These are phyloP conservation scores for Cytospora piceicola DNA, from an alignment of 2,329 filamentous ascomycete species.

Conservation along the genomic window DNA sequence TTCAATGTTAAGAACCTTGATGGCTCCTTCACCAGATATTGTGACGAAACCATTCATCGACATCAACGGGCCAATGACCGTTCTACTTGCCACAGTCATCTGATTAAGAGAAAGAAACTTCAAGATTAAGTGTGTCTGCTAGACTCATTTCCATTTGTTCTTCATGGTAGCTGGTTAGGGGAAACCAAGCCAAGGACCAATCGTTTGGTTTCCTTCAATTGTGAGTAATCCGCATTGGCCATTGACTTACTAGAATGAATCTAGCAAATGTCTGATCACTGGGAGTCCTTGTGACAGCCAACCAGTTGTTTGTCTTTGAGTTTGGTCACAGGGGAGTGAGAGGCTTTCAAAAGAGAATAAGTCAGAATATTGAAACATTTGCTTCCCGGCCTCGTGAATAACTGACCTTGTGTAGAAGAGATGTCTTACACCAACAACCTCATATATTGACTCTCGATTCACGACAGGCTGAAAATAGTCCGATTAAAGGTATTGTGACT, in stretches of 20 bases:
- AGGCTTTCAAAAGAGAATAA: not conserved
- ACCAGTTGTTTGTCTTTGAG: not conserved
- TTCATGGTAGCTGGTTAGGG: not conserved
- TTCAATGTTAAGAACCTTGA: conserved; percentile 25
- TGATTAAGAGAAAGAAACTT: not conserved
- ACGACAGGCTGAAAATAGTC: not conserved
- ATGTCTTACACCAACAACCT: not conserved
- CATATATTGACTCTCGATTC: not conserved
- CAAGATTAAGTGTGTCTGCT: not conserved
- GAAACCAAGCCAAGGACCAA: not conserved
- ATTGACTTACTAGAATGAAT: not conserved
- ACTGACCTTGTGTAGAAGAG: not conserved
- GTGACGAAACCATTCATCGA: conserved; percentile 5
- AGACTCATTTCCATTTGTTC: not conserved
- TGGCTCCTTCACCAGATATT: conserved; percentile 20
- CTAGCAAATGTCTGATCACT: not conserved
- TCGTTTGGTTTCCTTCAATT: not conserved
- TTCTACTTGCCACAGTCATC: not conserved
- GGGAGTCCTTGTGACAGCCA: not conserved
- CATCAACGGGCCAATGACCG: not conserved
- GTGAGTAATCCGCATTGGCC: not conserved
- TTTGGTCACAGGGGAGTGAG: not conserved
- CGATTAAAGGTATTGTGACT: not conserved
- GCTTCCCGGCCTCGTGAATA: not conserved
- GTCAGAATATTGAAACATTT: not conserved